Base-by-base conservation (phyloP, 169 alveolate genomes). In the Cryptosporidium ubiquitum region DNA sequence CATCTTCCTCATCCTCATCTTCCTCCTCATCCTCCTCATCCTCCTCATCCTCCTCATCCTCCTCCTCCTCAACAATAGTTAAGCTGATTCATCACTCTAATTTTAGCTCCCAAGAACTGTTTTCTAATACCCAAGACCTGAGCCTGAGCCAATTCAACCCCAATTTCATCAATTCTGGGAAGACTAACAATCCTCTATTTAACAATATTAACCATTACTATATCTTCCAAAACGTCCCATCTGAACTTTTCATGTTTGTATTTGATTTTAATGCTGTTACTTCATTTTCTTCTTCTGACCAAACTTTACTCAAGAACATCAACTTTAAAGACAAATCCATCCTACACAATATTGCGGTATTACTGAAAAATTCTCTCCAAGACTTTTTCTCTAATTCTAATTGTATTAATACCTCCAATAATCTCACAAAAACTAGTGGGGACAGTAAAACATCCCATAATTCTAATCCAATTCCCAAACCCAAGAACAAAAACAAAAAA, bases 321-420 rank as follows among this genome's bases (percentile, higher is more conserved):
- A 74, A 74, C 18, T 58, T 39, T 16, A 35, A 60, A 12, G 86
- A 74, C 18, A 74, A 1, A 2, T 29, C 86, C 14, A 47, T 74
- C 40, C 57, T 74, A 23, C 86, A 74, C 42, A 52, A 60, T 7
- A 74, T 60, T 74, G 70, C 86, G 33, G 33, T 74, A 5, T 10
- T 42, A 4, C 49, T 39, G 0, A 70, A 47, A n/a, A 42, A 52
- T 5, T 29, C 37, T 6, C 29, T 70, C n/a, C 40, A 29, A 14
- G 47, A 70, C 29, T 31, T 58, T 9, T 20, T 58, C 2, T 26
- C 23, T 14, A 23, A 23, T 58, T 12, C n/a, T 20, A 18, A 35
- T 4, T 16, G 29, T 39, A 47, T 5, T 12, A 23, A 9, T 2
- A 31, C 5, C 3, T 58, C 5, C 12, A 51, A 23, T 23, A 70